A percentile compares a stretch with the other conserved stretches of the same genome.
Evolutionary conservation across 2,329 filamentous ascomycete genomes (phyloP).

Genomic region (Dendrostoma leiphaemia): DNA sequence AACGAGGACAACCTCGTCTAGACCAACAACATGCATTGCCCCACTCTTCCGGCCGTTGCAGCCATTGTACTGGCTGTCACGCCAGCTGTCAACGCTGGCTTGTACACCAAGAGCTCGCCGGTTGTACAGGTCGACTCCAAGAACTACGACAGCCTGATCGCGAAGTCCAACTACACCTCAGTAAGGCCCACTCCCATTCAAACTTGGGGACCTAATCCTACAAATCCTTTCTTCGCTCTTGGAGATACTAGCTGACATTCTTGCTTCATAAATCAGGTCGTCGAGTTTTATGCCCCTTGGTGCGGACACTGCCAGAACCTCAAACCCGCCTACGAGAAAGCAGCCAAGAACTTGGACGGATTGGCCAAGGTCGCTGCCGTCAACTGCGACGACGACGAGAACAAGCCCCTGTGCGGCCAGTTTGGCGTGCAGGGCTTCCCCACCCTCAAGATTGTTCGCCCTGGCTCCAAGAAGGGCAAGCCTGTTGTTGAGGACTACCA

Average conservation of each 20-base stretch:
- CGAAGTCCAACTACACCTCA: slow-evolving; percentile 86
- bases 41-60: slow-evolving; percentile 52
- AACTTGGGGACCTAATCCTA: too few relatives aligned
- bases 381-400: slow-evolving; percentile 90
- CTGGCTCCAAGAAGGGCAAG: slow-evolving; percentile 71
- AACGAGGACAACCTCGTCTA: slow-evolving; percentile 2
- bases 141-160: slow-evolving; percentile 79
- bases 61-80: slow-evolving; percentile 65
- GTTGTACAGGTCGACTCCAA: slow-evolving; percentile 80
- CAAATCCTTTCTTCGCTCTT: background rate
- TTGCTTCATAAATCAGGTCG: slow-evolving; percentile 44
- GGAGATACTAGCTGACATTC: background rate
- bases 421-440: slow-evolving; percentile 95
- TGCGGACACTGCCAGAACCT: slow-evolving; percentile 97
- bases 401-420: slow-evolving; percentile 81
- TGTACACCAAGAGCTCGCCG: slow-evolving; percentile 85
- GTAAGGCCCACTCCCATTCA: slow-evolving; percentile 61
- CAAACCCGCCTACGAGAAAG: slow-evolving; percentile 94
- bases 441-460: slow-evolving; percentile 89
- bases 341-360: slow-evolving; percentile 82
- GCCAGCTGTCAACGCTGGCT: slow-evolving; percentile 58
- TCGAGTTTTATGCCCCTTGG: slow-evolving; percentile 96
- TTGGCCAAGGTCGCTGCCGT: slow-evolving; percentile 92
- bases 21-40: slow-evolving; percentile 49
- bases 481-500: slow-evolving; percentile 90